A percentile compares a stretch with the other conserved stretches of the same genome.
These are phyloP conservation scores for Microcera coccophila DNA, from an alignment of 2,329 filamentous ascomycete species.

Conservation along the genomic window DNA sequence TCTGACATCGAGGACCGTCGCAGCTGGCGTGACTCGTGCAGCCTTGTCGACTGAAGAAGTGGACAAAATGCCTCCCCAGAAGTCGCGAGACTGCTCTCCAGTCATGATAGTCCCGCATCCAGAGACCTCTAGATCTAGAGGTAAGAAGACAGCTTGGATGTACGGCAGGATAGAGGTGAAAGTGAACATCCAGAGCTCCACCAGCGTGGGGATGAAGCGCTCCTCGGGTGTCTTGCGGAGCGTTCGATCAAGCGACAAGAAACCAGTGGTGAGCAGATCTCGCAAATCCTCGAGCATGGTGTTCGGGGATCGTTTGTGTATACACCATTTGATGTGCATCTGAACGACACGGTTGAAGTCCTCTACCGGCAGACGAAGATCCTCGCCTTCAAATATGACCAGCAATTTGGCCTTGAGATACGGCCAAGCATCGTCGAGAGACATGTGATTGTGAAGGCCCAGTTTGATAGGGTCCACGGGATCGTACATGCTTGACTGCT, in stretches of 20 bases:
- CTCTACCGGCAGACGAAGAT: conserved; percentile 73
- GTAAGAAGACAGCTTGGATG: conserved; percentile 91
- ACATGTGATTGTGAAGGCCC: conserved; percentile 63
- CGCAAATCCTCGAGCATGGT: conserved; percentile 71
- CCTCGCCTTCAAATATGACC: conserved; percentile 77
- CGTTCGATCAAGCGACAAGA: conserved; percentile 79
- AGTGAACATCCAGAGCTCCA: conserved; percentile 90
- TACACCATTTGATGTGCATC: conserved; percentile 73
- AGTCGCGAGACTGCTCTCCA: conserved; percentile 75
- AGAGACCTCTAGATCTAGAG: conserved; percentile 87
- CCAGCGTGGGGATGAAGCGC: conserved; percentile 80
- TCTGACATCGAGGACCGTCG: conserved; percentile 72
- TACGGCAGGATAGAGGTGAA: conserved; percentile 90
- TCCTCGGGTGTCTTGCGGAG: conserved; percentile 77
- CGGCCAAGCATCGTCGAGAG: conserved; percentile 76
- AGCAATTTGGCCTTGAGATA: conserved; percentile 71
- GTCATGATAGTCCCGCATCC: conserved; percentile 78
- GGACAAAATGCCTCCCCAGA: conserved; percentile 72
- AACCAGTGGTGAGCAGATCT: conserved; percentile 75
- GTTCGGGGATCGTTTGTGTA: conserved; percentile 67
- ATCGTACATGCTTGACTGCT: conserved; percentile 48
- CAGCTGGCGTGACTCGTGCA: conserved; percentile 45
- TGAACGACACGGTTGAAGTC: conserved; percentile 79
- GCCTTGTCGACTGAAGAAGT: conserved; percentile 31
- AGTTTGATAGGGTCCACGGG: conserved; percentile 53